These are phyloP conservation scores for Penicillium sp. DNA, from an alignment of 2,329 filamentous ascomycete species.

Conservation along the genomic window DNA sequence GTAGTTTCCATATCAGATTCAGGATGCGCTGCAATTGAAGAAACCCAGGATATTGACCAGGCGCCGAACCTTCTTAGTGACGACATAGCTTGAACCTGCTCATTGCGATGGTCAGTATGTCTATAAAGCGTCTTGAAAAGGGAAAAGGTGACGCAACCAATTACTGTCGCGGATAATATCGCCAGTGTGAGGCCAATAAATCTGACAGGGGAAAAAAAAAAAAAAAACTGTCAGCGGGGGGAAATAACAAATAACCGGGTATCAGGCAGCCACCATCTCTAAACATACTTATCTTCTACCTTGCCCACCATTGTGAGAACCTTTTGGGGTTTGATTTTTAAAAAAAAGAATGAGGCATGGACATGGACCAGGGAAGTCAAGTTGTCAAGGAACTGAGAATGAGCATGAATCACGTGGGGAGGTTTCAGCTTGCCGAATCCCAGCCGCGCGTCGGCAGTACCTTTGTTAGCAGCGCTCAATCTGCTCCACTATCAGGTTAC, in stretches of 20 bases:
- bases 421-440: neutral
- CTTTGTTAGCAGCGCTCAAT: neutral
- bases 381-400: neutral
- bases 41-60: neutral
- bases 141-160: neutral
- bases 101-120: neutral
- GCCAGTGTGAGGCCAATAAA: neutral
- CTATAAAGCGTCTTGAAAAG: neutral
- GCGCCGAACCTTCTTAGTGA: neutral
- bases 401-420: neutral
- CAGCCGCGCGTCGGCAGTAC: neutral
- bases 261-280: neutral
- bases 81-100: neutral
- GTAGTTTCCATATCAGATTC: slow-evolving; percentile 19
- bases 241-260: neutral
- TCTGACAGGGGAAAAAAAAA: neutral
- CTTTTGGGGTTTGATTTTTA: neutral
- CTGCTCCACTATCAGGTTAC: neutral
- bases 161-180: neutral
- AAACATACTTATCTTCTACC: neutral
- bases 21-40: neutral
- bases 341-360: neutral
- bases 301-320: neutral
- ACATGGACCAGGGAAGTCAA: neutral
- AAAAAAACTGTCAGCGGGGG: neutral